Conservation (phyloP, 225 moss, liverwort and hornwort species). For the Neckera pumila region DNA sequence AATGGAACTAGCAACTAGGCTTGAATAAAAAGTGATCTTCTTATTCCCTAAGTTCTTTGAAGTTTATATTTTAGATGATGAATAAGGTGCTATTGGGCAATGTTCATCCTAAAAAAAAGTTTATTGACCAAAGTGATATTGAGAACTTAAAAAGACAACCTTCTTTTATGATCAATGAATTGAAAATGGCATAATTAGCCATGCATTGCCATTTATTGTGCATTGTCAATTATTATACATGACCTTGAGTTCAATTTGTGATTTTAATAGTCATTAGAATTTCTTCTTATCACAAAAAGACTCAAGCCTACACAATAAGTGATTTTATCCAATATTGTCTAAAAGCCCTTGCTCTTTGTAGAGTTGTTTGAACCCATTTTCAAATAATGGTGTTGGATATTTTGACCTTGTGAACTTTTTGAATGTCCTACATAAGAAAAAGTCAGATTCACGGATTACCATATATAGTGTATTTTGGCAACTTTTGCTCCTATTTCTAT, state of each 20-base stretch:
- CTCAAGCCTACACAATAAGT: accelerated
- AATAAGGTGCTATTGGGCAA: neutral
- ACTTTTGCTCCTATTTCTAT: neutral
- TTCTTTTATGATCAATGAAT: neutral
- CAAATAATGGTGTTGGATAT: neutral
- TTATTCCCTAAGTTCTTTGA: neutral
- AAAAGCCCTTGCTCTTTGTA: too few relatives aligned
- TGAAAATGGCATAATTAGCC: neutral
- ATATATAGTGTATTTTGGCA: too few relatives aligned
- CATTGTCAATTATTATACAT: neutral
- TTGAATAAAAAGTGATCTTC: neutral
- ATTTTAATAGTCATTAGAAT: neutral
- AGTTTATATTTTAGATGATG: neutral
- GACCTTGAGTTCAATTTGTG: neutral
- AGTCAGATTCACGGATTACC: neutral
- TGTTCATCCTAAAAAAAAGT: neutral
- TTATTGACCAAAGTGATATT: neutral
- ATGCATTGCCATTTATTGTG: accelerated
- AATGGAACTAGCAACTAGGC: neutral
- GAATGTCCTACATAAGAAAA: neutral
- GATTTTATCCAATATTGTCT: too few relatives aligned
- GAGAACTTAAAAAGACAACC: neutral
- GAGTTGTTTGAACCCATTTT: neutral
- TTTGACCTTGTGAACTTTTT: accelerated
- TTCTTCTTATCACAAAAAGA: neutral